phyloP scores from a whole-genome alignment of 1,139 yeast species.

The Debaryomyces coudertii region DNA sequence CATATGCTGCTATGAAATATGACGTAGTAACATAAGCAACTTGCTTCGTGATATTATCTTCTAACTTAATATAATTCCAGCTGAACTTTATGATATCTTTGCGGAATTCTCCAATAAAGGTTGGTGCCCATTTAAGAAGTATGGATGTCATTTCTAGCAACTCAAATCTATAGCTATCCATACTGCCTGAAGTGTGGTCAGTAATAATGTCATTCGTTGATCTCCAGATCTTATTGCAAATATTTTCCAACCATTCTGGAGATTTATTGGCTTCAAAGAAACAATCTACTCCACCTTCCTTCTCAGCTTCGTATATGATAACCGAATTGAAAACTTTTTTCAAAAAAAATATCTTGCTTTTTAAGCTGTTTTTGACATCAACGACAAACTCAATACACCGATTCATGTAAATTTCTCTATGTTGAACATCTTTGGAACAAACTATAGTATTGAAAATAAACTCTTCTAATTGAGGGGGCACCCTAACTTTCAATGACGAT shows the following conservation, averaged over 20 bases:
- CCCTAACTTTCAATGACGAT: conserved; percentile 48
- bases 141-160: conserved; percentile 81
- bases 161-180: conserved; percentile 77
- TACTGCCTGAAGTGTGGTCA: conserved; percentile 66
- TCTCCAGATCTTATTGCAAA: conserved; percentile 75
- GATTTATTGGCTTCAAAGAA: conserved; percentile 42
- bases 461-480: conserved; percentile 55
- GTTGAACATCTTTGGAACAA: conserved; percentile 46
- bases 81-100: conserved; percentile 91
- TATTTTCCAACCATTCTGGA: conserved; percentile 64
- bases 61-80: conserved; percentile 91
- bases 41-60: conserved; percentile 87
- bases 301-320: conserved; percentile 63
- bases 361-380: conserved; percentile 42
- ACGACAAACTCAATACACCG: conserved; percentile 54
- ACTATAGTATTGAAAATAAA: conserved; percentile 63
- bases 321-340: conserved; percentile 68
- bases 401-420: conserved; percentile 55
- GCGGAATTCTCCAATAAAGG: conserved; percentile 60
- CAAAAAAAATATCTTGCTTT: conserved; percentile 65
- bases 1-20: conserved; percentile 83
- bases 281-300: conserved; percentile 50
- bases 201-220: conserved; percentile 56
- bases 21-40: conserved; percentile 91
- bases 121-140: conserved; percentile 70